These are phyloP conservation scores for Apophysomyces ossiformis DNA, from an alignment of 371 early-diverging fungal genomes.

Conservation along the genomic window DNA sequence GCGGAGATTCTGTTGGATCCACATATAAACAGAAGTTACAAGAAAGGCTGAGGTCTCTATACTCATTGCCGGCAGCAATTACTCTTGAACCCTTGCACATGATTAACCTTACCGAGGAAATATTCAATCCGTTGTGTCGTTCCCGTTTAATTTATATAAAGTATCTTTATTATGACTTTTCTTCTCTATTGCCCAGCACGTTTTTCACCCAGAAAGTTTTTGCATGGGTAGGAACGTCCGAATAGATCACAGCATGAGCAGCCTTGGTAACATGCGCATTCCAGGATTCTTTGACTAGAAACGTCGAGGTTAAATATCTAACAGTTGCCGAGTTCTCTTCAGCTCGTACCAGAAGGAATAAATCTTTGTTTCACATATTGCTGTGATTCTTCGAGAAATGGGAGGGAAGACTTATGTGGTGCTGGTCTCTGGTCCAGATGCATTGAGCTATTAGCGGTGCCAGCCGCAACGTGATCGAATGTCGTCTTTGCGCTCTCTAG, in stretches of 20 bases:
- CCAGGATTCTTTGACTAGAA: slow-evolving; percentile 46
- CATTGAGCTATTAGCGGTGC: slow-evolving; percentile 21
- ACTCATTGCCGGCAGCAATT: no score
- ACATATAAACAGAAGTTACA: no score
- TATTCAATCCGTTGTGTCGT: background rate
- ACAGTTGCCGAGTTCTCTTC: background rate
- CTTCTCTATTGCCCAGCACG: slow-evolving; percentile 30
- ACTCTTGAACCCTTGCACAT: no score
- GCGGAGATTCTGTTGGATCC: no score
- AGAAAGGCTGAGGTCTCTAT: no score
- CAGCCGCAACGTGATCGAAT: slow-evolving; percentile 28
- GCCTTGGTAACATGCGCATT: slow-evolving; percentile 39
- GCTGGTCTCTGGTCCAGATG: background rate
- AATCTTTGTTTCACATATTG: slow-evolving; percentile 22
- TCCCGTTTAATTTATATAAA: background rate
- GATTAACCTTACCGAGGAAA: background rate
- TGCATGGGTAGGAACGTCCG: slow-evolving; percentile 30
- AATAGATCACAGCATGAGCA: slow-evolving; percentile 37
- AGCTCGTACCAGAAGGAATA: slow-evolving; percentile 24
- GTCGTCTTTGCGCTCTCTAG: slow-evolving; percentile 24
- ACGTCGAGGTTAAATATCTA: background rate
- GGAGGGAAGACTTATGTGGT: background rate
- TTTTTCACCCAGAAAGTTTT: slow-evolving; percentile 32
- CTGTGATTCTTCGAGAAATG: slow-evolving; percentile 22
- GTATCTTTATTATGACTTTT: background rate